Conservation (phyloP, 2,329 filamentous ascomycete species). For the Talaromyces sp. region DNA sequence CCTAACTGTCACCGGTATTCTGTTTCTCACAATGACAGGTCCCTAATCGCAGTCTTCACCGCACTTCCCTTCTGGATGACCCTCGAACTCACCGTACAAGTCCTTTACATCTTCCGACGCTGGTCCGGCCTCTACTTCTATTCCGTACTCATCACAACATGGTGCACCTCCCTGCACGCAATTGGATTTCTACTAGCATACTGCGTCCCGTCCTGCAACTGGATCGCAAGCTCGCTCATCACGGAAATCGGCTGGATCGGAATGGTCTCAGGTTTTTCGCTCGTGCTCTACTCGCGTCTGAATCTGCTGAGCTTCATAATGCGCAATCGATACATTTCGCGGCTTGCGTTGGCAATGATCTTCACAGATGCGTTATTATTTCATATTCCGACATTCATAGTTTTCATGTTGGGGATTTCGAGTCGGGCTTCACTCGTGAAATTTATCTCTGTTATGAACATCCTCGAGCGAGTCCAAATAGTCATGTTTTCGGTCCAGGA, state of each 20-base stretch:
- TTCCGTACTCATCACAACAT: conserved; percentile 23
- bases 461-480: conserved; percentile 49
- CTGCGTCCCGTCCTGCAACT: conserved; percentile 27
- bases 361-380: conserved; percentile 35
- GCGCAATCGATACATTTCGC: conserved; percentile 16
- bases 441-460: conserved; percentile 31
- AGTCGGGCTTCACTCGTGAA: conserved; percentile 18
- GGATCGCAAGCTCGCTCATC: conserved; percentile 25
- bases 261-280: conserved; percentile 41
- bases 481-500: conserved; percentile 51
- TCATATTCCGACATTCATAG: conserved; percentile 36
- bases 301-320: conserved; percentile 34
- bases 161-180: conserved; percentile 22
- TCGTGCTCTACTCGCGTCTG: conserved; percentile 42
- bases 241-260: conserved; percentile 35
- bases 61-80: conserved; percentile 18
- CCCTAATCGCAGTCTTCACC: conserved; percentile 14
- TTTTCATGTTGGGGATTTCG: conserved; percentile 23
- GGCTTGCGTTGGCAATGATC: conserved; percentile 39
- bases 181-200: conserved; percentile 23
- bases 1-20: not conserved
- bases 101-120: conserved; percentile 23
- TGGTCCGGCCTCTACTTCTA: conserved; percentile 25
- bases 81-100: conserved; percentile 22
- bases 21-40: not conserved